A percentile compares a stretch with the other conserved stretches of the same genome.
Conservation (phyloP, 768 basidiomycete species). For the Tylopilus subfusipes region DNA sequence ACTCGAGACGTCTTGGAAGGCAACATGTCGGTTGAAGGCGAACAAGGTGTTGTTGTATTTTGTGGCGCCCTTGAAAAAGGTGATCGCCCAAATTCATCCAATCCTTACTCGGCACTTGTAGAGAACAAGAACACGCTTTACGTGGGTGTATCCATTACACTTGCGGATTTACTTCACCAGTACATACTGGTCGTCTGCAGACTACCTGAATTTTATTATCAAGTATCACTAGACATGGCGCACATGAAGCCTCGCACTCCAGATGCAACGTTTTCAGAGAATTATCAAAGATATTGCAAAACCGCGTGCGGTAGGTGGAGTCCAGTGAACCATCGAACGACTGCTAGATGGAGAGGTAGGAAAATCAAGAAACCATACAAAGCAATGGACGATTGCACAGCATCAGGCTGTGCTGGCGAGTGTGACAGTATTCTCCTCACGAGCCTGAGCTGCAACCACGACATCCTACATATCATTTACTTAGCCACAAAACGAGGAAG, state of each 20-base stretch:
- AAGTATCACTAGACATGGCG: not conserved
- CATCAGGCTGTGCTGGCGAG: not conserved
- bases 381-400: not conserved
- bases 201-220: not conserved
- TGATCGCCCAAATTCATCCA: not conserved
- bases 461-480: conserved; percentile 53
- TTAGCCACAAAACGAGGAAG: conserved; percentile 9
- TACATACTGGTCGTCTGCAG: not conserved
- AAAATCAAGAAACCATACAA: not conserved
- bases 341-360: not conserved
- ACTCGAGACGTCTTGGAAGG: not conserved
- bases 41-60: conserved; percentile 29
- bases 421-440: conserved; percentile 27
- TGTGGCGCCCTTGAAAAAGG: not conserved
- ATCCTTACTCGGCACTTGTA: not conserved
- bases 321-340: not conserved
- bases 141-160: not conserved
- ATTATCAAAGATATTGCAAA: not conserved
- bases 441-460: conserved; percentile 91
- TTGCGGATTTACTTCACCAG: not conserved
- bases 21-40: conserved; percentile 1
- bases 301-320: not conserved
- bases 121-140: conserved; percentile 1
- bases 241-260: conserved; percentile 1
- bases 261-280: not conserved